phyloP scores from a whole-genome alignment of 805 yeast genomes.

The Zygosaccharomyces bailii region DNA sequence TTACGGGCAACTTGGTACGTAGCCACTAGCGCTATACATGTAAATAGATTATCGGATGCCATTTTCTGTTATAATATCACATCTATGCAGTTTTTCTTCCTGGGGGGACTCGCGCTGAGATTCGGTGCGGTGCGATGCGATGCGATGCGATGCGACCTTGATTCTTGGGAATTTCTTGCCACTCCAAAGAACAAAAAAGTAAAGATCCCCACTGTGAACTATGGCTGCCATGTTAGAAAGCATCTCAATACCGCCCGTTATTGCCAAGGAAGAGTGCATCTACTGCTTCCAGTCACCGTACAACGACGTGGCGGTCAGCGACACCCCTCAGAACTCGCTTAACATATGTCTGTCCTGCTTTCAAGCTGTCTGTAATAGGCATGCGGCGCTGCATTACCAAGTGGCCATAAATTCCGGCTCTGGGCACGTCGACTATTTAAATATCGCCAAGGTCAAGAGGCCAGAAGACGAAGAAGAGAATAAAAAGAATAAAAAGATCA shows the following conservation, averaged over 20 bases:
- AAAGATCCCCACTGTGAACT: not conserved
- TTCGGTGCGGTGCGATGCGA: not conserved
- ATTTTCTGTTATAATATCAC: not conserved
- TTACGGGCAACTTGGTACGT: not conserved
- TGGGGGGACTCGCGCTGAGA: too few relatives aligned
- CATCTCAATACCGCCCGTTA: conserved; percentile 36
- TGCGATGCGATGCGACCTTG: not conserved
- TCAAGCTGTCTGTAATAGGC: conserved; percentile 65
- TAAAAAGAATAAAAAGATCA: conserved; percentile 31
- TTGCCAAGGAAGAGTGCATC: conserved; percentile 87
- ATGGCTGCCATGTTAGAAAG: conserved; percentile 10
- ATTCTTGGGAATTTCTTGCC: not conserved
- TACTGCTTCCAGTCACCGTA: conserved; percentile 73
- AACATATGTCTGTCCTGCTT: conserved; percentile 75
- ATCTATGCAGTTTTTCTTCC: too few relatives aligned
- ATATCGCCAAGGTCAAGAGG: conserved; percentile 52
- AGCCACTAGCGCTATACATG: conserved; percentile 2
- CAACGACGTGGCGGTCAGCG: conserved; percentile 31
- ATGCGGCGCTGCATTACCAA: conserved; percentile 54
- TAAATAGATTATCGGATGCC: conserved; percentile 3
- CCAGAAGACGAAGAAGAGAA: conserved; percentile 36
- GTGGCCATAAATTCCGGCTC: conserved; percentile 33
- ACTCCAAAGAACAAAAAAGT: not conserved
- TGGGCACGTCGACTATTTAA: conserved; percentile 57
- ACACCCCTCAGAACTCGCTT: conserved; percentile 34